Evolutionary conservation across 768 basidiomycete species (phyloP), one percentile per base, ranked within the genome.

Genomic region (Suillus variegatus): DNA sequence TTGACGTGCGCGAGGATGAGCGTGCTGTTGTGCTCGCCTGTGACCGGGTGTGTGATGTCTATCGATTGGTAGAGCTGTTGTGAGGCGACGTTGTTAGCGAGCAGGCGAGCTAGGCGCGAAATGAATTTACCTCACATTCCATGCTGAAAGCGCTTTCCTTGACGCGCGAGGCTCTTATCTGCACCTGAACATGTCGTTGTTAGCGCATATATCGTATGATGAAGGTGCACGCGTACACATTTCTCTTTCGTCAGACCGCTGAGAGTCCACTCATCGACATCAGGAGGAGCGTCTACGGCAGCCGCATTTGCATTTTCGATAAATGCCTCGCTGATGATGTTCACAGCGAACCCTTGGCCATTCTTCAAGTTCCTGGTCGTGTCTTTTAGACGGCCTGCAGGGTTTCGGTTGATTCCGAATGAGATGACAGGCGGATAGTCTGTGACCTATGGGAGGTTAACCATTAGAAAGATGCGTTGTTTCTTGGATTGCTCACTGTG

Each of bases 301-400:
- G 77, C 72, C n/a, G 69, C 70, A 66, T 81, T 80, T 0, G 81
- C 82, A 6, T 75, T 71, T 62, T 83, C 74, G 2, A 78, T 40
- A 46, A 76, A 83, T 2, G 82, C 77, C 67, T 86, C 86, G 51
- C 84, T 85, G 70, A 88, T 87, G 71, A 86, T 84, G 68, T 84
- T 85, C 35, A 86, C 82, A 5, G 81, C 82, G 72, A 87, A 88
- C 4, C 66, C 72, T 54, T 82, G 82, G 35, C 80, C 81, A 1
- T 74, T 75, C 68, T 74, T 76, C 68, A 86, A 83, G 67, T 86
- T 87, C 35, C 68, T 68, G 38, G 78, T 70, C 2, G 84, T 85
- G 64, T 87, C 87, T 64, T 80, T 79, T 47, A 72, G 28, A n/a
- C 70, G 60, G 2, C 28, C 66, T 20, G 69, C 68, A 6, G 67